phyloP scores from a whole-genome alignment of 1,284 basidiomycete genomes.

The Pyrrhoderma noxium region DNA sequence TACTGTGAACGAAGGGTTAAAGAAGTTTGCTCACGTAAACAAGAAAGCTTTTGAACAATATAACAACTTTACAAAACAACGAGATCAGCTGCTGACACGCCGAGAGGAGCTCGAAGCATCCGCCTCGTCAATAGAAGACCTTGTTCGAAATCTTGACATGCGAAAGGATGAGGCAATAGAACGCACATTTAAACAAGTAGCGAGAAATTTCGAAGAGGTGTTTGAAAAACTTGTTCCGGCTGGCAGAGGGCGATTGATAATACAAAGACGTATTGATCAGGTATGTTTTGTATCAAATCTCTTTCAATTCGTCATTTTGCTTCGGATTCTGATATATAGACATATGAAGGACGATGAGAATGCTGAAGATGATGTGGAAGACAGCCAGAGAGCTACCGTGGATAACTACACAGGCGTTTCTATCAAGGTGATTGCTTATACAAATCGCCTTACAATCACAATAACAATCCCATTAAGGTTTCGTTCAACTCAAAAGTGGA shows the following conservation, averaged over 20 bases:
- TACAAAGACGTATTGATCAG: slow-evolving; percentile 84
- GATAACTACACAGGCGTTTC: slow-evolving; percentile 97
- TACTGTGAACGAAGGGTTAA: slow-evolving; percentile 84
- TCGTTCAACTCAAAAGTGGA: slow-evolving; percentile 98
- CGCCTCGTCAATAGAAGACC: slow-evolving; percentile 83
- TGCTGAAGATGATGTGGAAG: slow-evolving; percentile 58
- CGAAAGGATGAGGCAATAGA: slow-evolving; percentile 98
- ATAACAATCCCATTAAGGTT: slow-evolving; percentile 39
- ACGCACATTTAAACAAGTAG: slow-evolving; percentile 96
- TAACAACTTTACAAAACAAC: slow-evolving; percentile 95
- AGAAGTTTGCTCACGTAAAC: slow-evolving; percentile 97
- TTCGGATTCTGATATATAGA: not conserved
- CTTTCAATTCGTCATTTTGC: not conserved
- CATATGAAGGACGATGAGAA: slow-evolving; percentile 54
- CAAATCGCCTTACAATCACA: slow-evolving; percentile 16
- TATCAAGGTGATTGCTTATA: slow-evolving; percentile 58
- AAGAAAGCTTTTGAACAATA: slow-evolving; percentile 99
- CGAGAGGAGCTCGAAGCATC: slow-evolving; percentile 88
- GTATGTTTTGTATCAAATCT: slow-evolving; percentile 39
- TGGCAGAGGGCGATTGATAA: slow-evolving; percentile 85
- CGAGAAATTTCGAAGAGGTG: slow-evolving; percentile 93
- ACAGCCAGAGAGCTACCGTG: slow-evolving; percentile 67
- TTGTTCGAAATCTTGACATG: slow-evolving; percentile 94
- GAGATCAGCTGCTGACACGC: slow-evolving; percentile 82
- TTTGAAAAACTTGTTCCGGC: slow-evolving; percentile 97